Base-by-base conservation (phyloP, 2,329 filamentous ascomycete genomes). In the Ramularia collo-cygni region DNA sequence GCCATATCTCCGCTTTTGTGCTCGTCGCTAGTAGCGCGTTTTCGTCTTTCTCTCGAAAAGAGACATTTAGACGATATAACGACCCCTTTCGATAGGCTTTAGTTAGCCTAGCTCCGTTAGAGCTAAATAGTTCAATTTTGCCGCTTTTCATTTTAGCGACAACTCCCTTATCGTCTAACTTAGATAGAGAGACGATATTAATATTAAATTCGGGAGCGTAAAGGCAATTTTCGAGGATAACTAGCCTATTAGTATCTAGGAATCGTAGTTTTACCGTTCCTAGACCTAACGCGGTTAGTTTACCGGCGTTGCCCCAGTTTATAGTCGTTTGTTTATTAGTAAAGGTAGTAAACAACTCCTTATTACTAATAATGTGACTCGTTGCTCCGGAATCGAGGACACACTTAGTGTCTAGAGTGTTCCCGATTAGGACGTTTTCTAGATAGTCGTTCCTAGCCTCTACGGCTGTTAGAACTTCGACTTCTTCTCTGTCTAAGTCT, bases 51-150 rank as follows among this genome's bases (percentile, higher is more conserved):
- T 12, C 13, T 7, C 18, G 8, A 17, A 40, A 28, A 34, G 26
- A 40, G 12, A 40, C 21, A 35, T 40, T 14, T 40, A 40, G 19
- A 24, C 34, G 35, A 36, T 40, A 40, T 18, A 40, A 19, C 12
- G 31, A 35, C 19, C 31, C 31, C 14, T 40, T 21, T 19, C 15
- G 16, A n/a, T 29, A 24, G 10, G 26, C 31, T 12, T 42, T 42
- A 37, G 34, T 37, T 27, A 26, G 13, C 28, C 37, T 13, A 14
- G 24, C 16, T 16, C 28, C 13, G 9, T 33, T 17, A 9, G 9
- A 26, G 28, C 15, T 37, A 42, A 15, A 33, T 31, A 42, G 13
- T 21, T 37, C 34, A 18, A 37, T 42, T n/a, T 37, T 16, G 8
- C 27, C 17, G 26, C 27, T 37, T 13, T 17, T 33, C 16, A 37